Evolutionary conservation across 1,284 basidiomycete species (phyloP).

Genomic region (Phellopilus nigrolimitatus): DNA sequence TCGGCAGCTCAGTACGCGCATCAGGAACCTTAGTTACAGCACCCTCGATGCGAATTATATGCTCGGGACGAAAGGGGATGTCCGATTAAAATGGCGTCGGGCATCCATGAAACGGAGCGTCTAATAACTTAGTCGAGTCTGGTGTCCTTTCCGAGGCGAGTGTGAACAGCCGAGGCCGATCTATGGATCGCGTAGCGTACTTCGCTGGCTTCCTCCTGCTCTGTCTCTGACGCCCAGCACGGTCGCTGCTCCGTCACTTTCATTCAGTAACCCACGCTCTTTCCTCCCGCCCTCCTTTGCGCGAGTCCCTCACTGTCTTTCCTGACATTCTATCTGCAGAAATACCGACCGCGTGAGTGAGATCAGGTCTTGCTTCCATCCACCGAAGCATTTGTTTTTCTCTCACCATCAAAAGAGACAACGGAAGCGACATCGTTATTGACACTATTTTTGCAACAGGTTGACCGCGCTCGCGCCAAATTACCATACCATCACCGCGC

Average conservation of each 20-base stretch:
- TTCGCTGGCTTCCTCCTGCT: too few relatives aligned
- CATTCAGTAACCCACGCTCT: not conserved
- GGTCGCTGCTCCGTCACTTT: slow-evolving; percentile 1
- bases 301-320: not conserved
- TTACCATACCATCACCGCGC: not conserved
- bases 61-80: slow-evolving; percentile 7
- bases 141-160: slow-evolving; percentile 6
- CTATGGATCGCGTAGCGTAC: too few relatives aligned
- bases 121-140: not conserved
- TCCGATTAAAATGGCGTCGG: slow-evolving; percentile 1
- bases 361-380: not conserved
- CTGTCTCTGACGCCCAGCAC: too few relatives aligned
- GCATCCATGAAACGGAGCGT: not conserved
- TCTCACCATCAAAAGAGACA: not conserved
- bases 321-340: not conserved
- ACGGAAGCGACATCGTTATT: not conserved
- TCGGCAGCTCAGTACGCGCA: not conserved
- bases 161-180: not conserved
- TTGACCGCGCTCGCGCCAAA: slow-evolving; percentile 11
- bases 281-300: not conserved
- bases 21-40: slow-evolving; percentile 12
- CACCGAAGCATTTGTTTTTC: not conserved
- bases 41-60: slow-evolving; percentile 1
- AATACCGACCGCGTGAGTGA: slow-evolving; percentile 9
- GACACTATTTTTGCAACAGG: slow-evolving; percentile 2